Evolutionary conservation across 148 eudicot genomes (phyloP).

Genomic region (Camellia japonica): DNA sequence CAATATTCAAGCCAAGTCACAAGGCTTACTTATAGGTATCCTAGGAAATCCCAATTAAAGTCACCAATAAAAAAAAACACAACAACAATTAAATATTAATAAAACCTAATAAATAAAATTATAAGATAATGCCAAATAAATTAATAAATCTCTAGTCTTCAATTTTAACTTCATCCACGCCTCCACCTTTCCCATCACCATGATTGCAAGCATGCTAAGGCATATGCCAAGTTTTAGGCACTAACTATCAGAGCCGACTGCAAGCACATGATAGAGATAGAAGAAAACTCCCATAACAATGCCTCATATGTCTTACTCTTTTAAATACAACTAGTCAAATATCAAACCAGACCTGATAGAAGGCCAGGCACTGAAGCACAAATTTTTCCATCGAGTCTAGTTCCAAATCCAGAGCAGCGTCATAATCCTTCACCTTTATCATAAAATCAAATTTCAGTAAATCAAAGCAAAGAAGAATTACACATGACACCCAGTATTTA

Average conservation of each 20-base stretch:
- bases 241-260: background rate
- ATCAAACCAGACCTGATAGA: constrained; percentile 67
- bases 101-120: no score
- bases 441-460: constrained; percentile 16
- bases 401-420: constrained; percentile 91
- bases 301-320: background rate
- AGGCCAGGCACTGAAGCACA: constrained; percentile 89
- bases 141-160: no score
- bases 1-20: no score
- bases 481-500: background rate
- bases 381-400: constrained; percentile 94
- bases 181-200: background rate
- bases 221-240: background rate
- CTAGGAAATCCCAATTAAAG: no score
- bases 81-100: no score
- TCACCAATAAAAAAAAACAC: no score
- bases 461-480: background rate
- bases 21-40: no score
- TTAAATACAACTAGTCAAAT: background rate
- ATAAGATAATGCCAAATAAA: no score
- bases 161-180: no score
- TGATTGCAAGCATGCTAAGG: background rate
- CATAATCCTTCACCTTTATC: constrained; percentile 85
- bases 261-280: background rate
- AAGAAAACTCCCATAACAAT: background rate